phyloP scores from a whole-genome alignment of 176 grass and related monocot genomes.

The Pontederia paniculata region DNA sequence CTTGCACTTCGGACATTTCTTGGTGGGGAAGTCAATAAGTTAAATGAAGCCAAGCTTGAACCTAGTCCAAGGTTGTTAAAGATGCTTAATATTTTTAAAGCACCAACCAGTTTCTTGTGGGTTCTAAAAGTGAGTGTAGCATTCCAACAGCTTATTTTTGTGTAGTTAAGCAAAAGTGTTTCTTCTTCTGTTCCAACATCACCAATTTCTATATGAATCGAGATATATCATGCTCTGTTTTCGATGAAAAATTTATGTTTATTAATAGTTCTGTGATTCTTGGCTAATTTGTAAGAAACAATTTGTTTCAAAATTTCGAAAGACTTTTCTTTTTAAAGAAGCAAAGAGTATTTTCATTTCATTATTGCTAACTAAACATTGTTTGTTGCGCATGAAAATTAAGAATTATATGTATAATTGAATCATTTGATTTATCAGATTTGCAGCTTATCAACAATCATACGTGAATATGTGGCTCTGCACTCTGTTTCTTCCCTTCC shows the following conservation, averaged over 20 bases:
- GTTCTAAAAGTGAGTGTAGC: slow-evolving; percentile 50
- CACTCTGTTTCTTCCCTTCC: slow-evolving; percentile 71
- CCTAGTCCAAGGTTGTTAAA: slow-evolving; percentile 39
- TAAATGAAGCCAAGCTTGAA: slow-evolving; percentile 49
- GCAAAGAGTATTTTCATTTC: too few species aligned
- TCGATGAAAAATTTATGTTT: too few species aligned
- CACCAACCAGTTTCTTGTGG: slow-evolving; percentile 34
- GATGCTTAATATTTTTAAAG: slow-evolving; percentile 46
- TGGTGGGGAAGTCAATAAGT: slow-evolving; percentile 49
- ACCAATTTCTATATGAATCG: too few species aligned
- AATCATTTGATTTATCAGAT: slow-evolving; percentile 35
- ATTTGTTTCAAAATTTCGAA: too few species aligned
- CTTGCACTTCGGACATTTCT: slow-evolving; percentile 64
- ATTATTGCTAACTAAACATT: too few species aligned
- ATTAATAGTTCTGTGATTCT: too few species aligned
- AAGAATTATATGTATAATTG: not conserved
- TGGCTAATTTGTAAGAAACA: too few species aligned
- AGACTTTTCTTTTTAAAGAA: too few species aligned
- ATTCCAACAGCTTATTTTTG: too few species aligned
- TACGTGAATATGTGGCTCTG: slow-evolving; percentile 68
- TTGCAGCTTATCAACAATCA: slow-evolving; percentile 93
- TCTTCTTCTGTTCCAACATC: too few species aligned
- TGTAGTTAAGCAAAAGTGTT: too few species aligned
- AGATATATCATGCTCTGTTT: too few species aligned
- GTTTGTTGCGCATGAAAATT: not conserved